Evolutionary conservation across 495 filamentous ascomycete genomes (phyloP).

Genomic region (Daldinia grandis): DNA sequence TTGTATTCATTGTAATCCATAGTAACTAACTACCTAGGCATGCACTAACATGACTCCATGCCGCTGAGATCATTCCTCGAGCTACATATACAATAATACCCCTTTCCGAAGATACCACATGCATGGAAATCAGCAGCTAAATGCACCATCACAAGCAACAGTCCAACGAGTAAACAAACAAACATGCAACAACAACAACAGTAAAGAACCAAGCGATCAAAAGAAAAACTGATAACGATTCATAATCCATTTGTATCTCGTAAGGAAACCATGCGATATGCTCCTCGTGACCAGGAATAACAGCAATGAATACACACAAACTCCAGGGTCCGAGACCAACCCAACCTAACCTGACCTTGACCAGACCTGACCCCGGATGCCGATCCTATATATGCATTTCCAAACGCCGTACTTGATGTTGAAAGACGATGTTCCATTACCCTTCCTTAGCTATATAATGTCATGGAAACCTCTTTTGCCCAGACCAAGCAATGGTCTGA

Average conservation of each 20-base stretch:
- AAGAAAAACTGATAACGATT: neutral
- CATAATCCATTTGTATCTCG: neutral
- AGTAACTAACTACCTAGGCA: neutral
- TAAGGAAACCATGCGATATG: neutral
- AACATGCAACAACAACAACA: neutral
- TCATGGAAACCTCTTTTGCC: no score
- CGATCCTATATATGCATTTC: neutral
- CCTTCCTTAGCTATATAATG: neutral
- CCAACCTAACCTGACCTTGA: neutral
- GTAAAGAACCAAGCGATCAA: neutral
- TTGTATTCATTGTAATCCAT: neutral
- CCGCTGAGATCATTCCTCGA: neutral
- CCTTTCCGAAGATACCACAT: neutral
- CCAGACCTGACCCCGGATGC: neutral
- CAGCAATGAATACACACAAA: slow-evolving; percentile 7
- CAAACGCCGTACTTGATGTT: neutral
- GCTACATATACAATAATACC: neutral
- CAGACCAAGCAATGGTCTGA: no score
- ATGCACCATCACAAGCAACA: neutral
- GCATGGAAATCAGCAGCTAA: neutral
- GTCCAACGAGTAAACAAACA: neutral
- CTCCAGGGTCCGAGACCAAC: neutral
- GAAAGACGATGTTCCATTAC: neutral
- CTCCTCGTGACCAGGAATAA: neutral
- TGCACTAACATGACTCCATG: neutral